A percentile compares a stretch with the other conserved stretches of the same genome.
phyloP scores from a whole-genome alignment of 2,329 filamentous ascomycete species.

The Alternaria tenuissima region DNA sequence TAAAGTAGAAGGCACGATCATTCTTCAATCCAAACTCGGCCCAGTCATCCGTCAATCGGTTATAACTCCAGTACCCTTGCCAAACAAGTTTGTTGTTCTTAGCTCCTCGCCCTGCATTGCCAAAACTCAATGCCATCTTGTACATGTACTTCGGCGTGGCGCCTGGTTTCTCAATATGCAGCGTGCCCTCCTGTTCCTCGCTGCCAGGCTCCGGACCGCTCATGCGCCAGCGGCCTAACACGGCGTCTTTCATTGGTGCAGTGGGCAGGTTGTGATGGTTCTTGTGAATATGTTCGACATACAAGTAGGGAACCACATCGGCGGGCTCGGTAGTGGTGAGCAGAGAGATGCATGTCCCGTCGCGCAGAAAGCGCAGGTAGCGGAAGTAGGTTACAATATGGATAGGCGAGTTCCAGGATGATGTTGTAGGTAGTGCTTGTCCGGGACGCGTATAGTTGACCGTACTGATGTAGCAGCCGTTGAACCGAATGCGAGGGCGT shows the following conservation, averaged over 20 bases:
- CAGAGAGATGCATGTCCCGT: slow-evolving; percentile 83
- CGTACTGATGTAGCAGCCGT: slow-evolving; percentile 94
- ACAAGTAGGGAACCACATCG: slow-evolving; percentile 88
- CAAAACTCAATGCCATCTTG: slow-evolving; percentile 78
- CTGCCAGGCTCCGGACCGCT: slow-evolving; percentile 57
- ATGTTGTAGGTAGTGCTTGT: slow-evolving; percentile 71
- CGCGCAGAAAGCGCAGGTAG: slow-evolving; percentile 92
- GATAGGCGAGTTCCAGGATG: slow-evolving; percentile 81
- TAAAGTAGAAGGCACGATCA: slow-evolving; percentile 68
- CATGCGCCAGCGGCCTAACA: slow-evolving; percentile 71
- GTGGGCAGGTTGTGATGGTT: slow-evolving; percentile 54
- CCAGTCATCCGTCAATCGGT: slow-evolving; percentile 89
- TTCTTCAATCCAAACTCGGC: slow-evolving; percentile 76
- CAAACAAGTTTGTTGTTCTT: slow-evolving; percentile 88
- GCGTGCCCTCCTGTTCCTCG: slow-evolving; percentile 43
- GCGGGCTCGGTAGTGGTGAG: slow-evolving; percentile 81
- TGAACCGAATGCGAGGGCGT: slow-evolving; percentile 89
- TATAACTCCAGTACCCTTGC: slow-evolving; percentile 92
- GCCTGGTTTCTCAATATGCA: slow-evolving; percentile 88
- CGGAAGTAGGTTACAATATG: slow-evolving; percentile 98
- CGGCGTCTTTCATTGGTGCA: slow-evolving; percentile 72
- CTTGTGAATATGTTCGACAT: slow-evolving; percentile 69
- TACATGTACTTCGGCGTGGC: slow-evolving; percentile 82
- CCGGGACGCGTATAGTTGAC: slow-evolving; percentile 93
- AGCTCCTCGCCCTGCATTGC: slow-evolving; percentile 65